Base-by-base conservation (phyloP, 2,329 filamentous ascomycete species). In the Didymella exigua region DNA sequence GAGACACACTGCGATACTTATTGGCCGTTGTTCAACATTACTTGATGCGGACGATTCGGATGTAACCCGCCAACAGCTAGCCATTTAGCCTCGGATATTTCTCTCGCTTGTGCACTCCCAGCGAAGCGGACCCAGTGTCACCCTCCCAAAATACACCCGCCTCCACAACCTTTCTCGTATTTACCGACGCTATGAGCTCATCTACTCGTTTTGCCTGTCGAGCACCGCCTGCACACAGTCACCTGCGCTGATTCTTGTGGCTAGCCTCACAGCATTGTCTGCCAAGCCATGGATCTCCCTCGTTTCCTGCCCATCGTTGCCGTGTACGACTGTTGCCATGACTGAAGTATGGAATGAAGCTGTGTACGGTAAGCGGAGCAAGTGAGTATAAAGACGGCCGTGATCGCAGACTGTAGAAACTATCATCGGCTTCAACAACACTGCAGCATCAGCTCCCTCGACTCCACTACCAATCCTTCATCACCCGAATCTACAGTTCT, bases 101-200 rank as follows among this genome's bases (percentile, higher is more conserved):
- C 58, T 54, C 49, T 70, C 65, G 65, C 61, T 62, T 68, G 54
- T 60, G 44, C 42, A 46, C 54, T 52, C 54, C 31, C 60, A 49
- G 50, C 55, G 52, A 40, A 58, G 60, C 62, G 38, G 50, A 56
- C 60, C 66, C 64, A 62, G 58, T 61, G 56, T 59, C 47, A 52
- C 27, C 49, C 36, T 63, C 52, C 70, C 65, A 73, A 73, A 73
- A 73, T 73, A 74, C 40, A 49, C 48, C 7, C 49, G 42, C 59
- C 61, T 62, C 67, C 66, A 65, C 66, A 58, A 60, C 54, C 23
- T 52, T 52, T 60, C 67, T 69, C 66, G 67, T 67, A 62, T 67
- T 56, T 55, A 51, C 49, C 40, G 24, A 61, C 63, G 59, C 66
- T 69, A 72, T 70, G 66, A 70, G 65, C 68, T 69, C 65, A 73